A percentile compares a stretch with the other conserved stretches of the same genome.
These are phyloP conservation scores for Cercospora sp. DNA, from an alignment of 2,329 filamentous ascomycete species.

Conservation along the genomic window DNA sequence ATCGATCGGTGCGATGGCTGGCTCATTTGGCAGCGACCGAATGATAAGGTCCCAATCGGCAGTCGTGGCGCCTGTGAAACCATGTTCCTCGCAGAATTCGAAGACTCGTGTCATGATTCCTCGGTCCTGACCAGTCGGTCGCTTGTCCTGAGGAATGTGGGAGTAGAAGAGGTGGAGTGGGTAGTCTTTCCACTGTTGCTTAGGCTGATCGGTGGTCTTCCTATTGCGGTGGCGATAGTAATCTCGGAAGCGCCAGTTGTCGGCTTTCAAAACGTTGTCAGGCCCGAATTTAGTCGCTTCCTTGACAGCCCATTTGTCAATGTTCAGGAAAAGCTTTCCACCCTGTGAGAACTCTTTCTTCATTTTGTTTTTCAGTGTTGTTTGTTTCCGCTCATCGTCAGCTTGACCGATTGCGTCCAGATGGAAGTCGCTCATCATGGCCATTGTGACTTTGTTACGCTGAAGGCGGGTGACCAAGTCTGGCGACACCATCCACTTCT, in stretches of 20 bases:
- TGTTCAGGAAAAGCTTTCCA: not conserved
- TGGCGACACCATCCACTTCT: not conserved
- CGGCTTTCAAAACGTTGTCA: not conserved
- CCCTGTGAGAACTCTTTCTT: not conserved
- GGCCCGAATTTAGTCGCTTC: not conserved
- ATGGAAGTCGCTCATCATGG: not conserved
- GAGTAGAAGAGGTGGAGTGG: not conserved
- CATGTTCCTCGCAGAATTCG: not conserved
- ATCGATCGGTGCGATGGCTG: not conserved
- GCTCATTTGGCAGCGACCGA: not conserved
- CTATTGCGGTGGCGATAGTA: not conserved
- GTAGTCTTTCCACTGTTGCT: not conserved
- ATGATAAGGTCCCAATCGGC: not conserved
- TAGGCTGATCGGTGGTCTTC: not conserved
- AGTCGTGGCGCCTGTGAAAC: not conserved
- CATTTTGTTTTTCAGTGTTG: not conserved
- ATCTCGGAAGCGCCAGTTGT: not conserved
- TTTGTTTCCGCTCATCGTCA: fast-evolving
- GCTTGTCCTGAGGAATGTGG: not conserved
- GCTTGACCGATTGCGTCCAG: not conserved
- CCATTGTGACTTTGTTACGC: not conserved
- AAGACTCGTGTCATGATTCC: constrained; percentile 9
- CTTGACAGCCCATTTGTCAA: not conserved
- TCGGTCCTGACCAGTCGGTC: constrained; percentile 11
- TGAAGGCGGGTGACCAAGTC: not conserved